A percentile compares a stretch with the other conserved stretches of the same genome.
Conservation (phyloP, 2,329 filamentous ascomycete genomes). For the Botryotinia calthae region DNA sequence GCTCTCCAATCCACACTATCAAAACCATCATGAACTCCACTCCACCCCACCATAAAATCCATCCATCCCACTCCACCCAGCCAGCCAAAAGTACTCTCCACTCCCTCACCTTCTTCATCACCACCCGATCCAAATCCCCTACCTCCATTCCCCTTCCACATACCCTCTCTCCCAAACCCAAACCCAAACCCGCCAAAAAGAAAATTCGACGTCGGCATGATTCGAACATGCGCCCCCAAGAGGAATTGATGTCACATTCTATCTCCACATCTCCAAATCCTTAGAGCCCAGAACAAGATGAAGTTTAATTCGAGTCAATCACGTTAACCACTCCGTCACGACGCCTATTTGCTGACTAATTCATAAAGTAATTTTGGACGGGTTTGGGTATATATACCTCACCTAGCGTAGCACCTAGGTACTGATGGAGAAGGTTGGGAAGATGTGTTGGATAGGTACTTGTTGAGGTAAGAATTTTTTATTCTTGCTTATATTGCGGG, state of each 20-base stretch:
- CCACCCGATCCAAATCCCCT: neutral
- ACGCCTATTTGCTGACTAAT: conserved; percentile 1
- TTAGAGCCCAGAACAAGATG: accelerated
- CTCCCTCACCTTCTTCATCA: neutral
- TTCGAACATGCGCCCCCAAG: conserved; percentile 8
- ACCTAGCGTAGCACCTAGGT: accelerated
- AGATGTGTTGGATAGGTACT: neutral
- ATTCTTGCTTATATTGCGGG: neutral
- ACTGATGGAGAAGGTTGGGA: neutral
- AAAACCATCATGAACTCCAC: neutral
- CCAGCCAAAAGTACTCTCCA: too few species aligned
- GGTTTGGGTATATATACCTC: neutral
- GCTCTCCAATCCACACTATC: neutral
- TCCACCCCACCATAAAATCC: neutral
- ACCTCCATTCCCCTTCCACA: neutral
- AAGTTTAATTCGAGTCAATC: neutral
- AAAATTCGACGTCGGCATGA: conserved; percentile 4
- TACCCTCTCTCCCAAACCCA: neutral
- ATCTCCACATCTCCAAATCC: accelerated
- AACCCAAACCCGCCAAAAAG: neutral
- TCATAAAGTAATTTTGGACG: neutral
- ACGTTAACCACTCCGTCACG: conserved; percentile 11
- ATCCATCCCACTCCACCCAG: neutral
- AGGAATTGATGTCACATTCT: neutral
- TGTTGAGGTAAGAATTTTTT: neutral